A percentile compares a stretch with the other conserved stretches of the same genome.
Conservation (phyloP, 805 yeast species). For the Candida hispaniensis region DNA sequence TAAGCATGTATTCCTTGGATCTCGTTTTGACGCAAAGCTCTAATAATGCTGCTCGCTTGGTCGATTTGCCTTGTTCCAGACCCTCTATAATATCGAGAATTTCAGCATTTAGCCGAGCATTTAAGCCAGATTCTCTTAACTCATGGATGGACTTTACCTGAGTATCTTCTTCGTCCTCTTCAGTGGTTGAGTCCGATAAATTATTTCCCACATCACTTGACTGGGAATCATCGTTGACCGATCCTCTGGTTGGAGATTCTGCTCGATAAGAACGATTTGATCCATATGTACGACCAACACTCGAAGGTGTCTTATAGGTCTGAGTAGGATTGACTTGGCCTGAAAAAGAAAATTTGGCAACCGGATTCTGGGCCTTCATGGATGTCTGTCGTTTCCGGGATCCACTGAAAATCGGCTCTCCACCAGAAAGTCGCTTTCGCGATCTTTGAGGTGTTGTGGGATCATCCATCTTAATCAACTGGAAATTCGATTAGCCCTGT, state of each 20-base stretch:
- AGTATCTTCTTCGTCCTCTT: slow-evolving; percentile 6
- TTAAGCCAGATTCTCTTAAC: slow-evolving; percentile 10
- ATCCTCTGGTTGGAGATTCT: slow-evolving; percentile 9
- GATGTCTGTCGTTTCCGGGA: too few species aligned
- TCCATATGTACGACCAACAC: slow-evolving; percentile 7
- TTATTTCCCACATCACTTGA: too few species aligned
- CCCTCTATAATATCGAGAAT: slow-evolving; percentile 10
- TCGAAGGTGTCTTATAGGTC: too few species aligned
- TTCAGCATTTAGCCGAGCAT: slow-evolving; percentile 13
- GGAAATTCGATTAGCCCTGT: too few species aligned
- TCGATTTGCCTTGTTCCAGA: slow-evolving; percentile 2
- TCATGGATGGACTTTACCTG: slow-evolving; percentile 12
- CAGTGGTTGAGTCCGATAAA: too few species aligned
- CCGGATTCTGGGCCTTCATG: too few species aligned
- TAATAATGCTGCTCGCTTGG: slow-evolving; percentile 11
- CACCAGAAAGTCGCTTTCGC: too few species aligned
- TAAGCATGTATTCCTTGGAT: slow-evolving; percentile 4
- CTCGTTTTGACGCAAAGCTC: slow-evolving; percentile 12
- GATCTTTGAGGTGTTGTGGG: too few species aligned
- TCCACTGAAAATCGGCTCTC: too few species aligned
- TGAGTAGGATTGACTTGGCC: too few species aligned
- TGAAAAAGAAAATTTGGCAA: too few species aligned
- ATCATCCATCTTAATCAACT: too few species aligned
- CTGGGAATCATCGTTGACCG: not conserved
- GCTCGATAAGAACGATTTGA: slow-evolving; percentile 7